Conservation (phyloP, 345 rosid genomes). For the Salix viminalis region DNA sequence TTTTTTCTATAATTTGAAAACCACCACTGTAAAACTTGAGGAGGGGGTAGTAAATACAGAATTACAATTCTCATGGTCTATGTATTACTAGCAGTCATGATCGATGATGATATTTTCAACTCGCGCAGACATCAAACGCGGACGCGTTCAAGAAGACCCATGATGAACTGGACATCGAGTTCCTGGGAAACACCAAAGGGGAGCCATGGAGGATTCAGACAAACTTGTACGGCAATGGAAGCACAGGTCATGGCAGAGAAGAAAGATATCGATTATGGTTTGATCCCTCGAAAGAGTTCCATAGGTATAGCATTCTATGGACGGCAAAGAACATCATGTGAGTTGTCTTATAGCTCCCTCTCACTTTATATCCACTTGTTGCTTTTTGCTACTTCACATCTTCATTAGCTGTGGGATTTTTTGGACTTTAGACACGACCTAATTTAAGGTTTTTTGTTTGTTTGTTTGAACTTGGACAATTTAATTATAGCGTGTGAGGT, state of each 20-base stretch:
- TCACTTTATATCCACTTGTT: background rate
- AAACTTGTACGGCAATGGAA: slow-evolving; percentile 88
- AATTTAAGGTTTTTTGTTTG: background rate
- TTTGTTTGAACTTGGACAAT: background rate
- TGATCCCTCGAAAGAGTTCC: slow-evolving; percentile 80
- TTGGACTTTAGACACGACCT: background rate
- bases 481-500: slow-evolving; percentile 13
- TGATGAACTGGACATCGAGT: slow-evolving; percentile 93
- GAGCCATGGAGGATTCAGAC: slow-evolving; percentile 96
- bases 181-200: slow-evolving; percentile 74
- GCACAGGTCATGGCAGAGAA: slow-evolving; percentile 81
- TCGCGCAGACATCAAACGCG: slow-evolving; percentile 64
- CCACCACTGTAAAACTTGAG: no score
- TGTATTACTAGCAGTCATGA: background rate
- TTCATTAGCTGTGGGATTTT: no score
- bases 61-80: background rate
- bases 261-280: slow-evolving; percentile 92
- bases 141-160: slow-evolving; percentile 79
- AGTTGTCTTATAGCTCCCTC: slow-evolving; percentile 20
- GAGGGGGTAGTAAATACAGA: background rate
- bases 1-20: background rate
- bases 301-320: slow-evolving; percentile 88
- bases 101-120: background rate
- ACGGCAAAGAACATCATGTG: slow-evolving; percentile 67
- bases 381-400: background rate